These are phyloP conservation scores for Penicillium janthinellum DNA, from an alignment of 2,329 filamentous ascomycete genomes.

Conservation along the genomic window DNA sequence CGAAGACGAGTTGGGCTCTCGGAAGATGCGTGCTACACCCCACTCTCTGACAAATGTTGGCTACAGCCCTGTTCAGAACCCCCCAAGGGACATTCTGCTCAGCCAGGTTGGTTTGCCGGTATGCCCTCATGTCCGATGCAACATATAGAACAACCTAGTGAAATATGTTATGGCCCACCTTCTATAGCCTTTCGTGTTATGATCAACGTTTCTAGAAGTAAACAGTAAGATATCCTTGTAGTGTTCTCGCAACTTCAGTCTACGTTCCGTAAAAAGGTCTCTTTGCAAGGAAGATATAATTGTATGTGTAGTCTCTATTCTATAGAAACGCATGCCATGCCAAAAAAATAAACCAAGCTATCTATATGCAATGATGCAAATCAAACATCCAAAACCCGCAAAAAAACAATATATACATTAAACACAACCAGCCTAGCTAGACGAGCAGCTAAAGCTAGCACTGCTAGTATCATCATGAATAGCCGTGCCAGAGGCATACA, in stretches of 20 bases:
- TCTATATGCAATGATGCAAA: constrained; percentile 19
- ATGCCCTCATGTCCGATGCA: too few species aligned
- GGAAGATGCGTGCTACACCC: too few species aligned
- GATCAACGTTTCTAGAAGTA: too few species aligned
- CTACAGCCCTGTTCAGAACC: too few species aligned
- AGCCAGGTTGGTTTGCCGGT: too few species aligned
- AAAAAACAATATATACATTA: neutral
- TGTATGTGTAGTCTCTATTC: constrained; percentile 10
- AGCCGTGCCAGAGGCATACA: constrained; percentile 31
- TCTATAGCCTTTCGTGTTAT: too few species aligned
- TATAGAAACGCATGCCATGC: constrained; percentile 14
- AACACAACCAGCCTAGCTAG: constrained; percentile 7
- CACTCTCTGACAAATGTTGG: too few species aligned
- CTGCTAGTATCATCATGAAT: constrained; percentile 30
- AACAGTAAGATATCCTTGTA: too few species aligned
- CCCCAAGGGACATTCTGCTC: too few species aligned
- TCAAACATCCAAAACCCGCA: neutral
- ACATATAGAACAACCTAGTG: too few species aligned
- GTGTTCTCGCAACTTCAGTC: neutral
- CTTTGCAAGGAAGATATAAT: constrained; percentile 20
- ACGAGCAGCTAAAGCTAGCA: constrained; percentile 42
- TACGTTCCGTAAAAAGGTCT: neutral
- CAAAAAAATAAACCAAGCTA: constrained; percentile 7
- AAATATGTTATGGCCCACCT: too few species aligned
- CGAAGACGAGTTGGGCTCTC: too few species aligned